These are phyloP conservation scores for Glutinoglossum americanum DNA, from an alignment of 495 filamentous ascomycete genomes.

Conservation along the genomic window DNA sequence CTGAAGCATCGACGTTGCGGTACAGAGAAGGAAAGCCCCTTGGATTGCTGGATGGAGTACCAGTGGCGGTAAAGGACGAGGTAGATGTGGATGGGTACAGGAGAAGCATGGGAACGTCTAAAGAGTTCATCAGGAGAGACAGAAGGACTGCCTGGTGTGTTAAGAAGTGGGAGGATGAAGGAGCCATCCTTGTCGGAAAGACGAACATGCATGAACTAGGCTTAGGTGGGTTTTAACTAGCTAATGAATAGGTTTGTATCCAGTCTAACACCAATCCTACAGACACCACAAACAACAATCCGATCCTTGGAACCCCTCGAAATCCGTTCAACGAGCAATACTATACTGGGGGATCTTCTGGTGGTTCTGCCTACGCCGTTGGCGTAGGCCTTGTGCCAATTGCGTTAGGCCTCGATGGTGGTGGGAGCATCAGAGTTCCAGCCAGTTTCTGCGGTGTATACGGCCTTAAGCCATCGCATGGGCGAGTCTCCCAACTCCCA, in stretches of 20 bases:
- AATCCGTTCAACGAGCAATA: slow-evolving; percentile 67
- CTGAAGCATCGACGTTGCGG: slow-evolving; percentile 44
- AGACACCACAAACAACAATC: slow-evolving; percentile 74
- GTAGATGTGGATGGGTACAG: slow-evolving; percentile 53
- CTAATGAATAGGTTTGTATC: background rate
- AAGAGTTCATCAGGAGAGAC: slow-evolving; percentile 27
- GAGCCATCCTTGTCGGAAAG: slow-evolving; percentile 69
- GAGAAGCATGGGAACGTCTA: slow-evolving; percentile 36
- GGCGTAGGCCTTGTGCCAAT: slow-evolving; percentile 59
- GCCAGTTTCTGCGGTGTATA: slow-evolving; percentile 67
- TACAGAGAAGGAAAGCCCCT: slow-evolving; percentile 42
- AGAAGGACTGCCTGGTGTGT: slow-evolving; percentile 53
- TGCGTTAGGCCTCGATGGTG: slow-evolving; percentile 66
- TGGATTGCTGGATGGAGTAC: slow-evolving; percentile 60
- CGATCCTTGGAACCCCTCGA: slow-evolving; percentile 51
- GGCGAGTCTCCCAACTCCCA: slow-evolving; percentile 45
- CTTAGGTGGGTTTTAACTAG: slow-evolving; percentile 24
- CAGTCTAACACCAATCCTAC: slow-evolving; percentile 4
- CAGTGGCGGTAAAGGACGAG: slow-evolving; percentile 77
- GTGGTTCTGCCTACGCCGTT: slow-evolving; percentile 63
- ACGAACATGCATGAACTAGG: slow-evolving; percentile 86
- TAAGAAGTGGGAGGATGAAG: slow-evolving; percentile 49
- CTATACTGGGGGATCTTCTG: slow-evolving; percentile 79
- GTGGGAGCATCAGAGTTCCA: slow-evolving; percentile 69
- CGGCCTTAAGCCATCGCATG: slow-evolving; percentile 69